phyloP scores from a whole-genome alignment of 2,329 filamentous ascomycete species.

The Alternaria novae-zelandiae region DNA sequence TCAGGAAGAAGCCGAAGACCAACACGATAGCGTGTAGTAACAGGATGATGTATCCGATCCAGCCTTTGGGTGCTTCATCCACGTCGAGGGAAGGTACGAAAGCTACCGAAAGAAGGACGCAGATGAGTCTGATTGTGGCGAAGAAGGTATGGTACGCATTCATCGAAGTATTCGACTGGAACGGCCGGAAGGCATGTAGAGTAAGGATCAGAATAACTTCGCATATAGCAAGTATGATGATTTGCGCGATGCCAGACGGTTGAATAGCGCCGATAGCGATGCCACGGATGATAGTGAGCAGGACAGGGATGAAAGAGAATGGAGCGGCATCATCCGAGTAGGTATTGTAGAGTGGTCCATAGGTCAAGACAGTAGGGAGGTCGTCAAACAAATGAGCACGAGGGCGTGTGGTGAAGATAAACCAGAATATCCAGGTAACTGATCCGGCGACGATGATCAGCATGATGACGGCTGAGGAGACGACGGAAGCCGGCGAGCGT shows the following conservation, averaged over 20 bases:
- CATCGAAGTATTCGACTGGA: constrained; percentile 92
- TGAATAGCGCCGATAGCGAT: constrained; percentile 93
- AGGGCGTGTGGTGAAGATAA: constrained; percentile 81
- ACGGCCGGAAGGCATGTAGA: constrained; percentile 87
- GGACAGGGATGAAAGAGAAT: constrained; percentile 85
- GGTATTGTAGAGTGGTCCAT: constrained; percentile 95
- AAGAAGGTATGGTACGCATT: constrained; percentile 93
- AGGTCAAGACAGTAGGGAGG: constrained; percentile 83
- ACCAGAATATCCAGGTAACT: constrained; percentile 77
- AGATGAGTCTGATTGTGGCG: constrained; percentile 75
- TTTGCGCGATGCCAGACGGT: constrained; percentile 88
- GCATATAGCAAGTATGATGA: constrained; percentile 90
- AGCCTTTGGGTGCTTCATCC: constrained; percentile 80
- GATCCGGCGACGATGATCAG: constrained; percentile 76
- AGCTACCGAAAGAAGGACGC: constrained; percentile 60
- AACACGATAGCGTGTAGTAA: constrained; percentile 84
- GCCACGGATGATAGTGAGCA: constrained; percentile 84
- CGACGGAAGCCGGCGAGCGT: constrained; percentile 71
- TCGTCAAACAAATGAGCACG: constrained; percentile 92
- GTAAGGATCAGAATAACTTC: constrained; percentile 90
- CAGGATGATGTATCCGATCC: constrained; percentile 93
- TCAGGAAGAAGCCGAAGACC: constrained; percentile 90
- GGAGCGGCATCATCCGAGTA: constrained; percentile 92
- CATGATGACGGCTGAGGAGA: constrained; percentile 77
- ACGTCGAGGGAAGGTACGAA: constrained; percentile 86